Percentiles rank a stretch among this genome's conserved stretches.
phyloP scores from a whole-genome alignment of 331 rosid species.

The Pyracantha coccinea region DNA sequence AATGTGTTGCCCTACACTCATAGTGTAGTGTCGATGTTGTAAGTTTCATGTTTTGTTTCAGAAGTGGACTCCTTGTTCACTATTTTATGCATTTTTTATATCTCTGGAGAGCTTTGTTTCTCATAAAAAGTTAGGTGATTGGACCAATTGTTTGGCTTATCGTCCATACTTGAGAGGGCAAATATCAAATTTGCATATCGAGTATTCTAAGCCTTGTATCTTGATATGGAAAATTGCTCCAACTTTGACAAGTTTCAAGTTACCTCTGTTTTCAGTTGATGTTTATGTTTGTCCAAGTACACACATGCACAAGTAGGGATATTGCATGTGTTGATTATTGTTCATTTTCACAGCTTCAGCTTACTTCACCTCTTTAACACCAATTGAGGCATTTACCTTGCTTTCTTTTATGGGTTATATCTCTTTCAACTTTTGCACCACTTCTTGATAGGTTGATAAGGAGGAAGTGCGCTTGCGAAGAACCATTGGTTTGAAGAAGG shows the following conservation, averaged over 20 bases:
- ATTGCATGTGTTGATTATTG: background rate
- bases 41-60: background rate
- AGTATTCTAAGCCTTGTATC: background rate
- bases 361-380: background rate
- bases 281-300: background rate
- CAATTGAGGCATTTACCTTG: conserved; percentile 9
- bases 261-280: background rate
- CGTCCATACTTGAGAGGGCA: background rate
- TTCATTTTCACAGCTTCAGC: background rate
- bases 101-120: background rate
- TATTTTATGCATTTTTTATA: background rate
- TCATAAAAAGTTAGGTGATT: background rate
- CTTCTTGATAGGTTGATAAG: conserved; percentile 74
- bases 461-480: conserved; percentile 96
- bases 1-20: background rate
- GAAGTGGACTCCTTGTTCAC: background rate
- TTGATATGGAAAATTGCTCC: background rate
- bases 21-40: background rate
- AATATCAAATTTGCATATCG: background rate
- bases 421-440: conserved; percentile 5
- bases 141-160: background rate
- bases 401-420: conserved; percentile 1
- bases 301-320: background rate
- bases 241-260: background rate
- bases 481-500: conserved; percentile 83